These are phyloP conservation scores for Candida anutae DNA, from an alignment of 1,139 yeast genomes.

Conservation along the genomic window DNA sequence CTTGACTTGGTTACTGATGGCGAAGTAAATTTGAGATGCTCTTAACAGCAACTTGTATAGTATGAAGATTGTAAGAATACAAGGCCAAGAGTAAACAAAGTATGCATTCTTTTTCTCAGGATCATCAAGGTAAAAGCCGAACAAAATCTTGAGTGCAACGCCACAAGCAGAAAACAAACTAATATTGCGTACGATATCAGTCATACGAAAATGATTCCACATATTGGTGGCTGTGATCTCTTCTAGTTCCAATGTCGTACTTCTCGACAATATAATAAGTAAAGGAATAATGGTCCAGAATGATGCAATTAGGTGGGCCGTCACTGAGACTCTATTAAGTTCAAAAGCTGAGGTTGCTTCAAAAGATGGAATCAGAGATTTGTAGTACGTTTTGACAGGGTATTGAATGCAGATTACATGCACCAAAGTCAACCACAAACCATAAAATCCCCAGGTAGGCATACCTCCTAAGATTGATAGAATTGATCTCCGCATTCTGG, in stretches of 20 bases:
- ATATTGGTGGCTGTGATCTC: no score
- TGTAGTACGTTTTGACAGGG: slow-evolving; percentile 7
- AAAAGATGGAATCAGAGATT: slow-evolving; percentile 3
- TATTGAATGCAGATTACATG: slow-evolving; percentile 21
- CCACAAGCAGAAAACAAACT: no score
- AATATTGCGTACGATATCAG: no score
- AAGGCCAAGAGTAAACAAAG: slow-evolving; percentile 2
- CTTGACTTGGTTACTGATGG: slow-evolving; percentile 41
- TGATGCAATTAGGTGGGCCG: slow-evolving; percentile 15
- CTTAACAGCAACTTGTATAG: slow-evolving; percentile 7
- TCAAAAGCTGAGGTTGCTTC: slow-evolving; percentile 1
- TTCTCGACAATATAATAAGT: no score
- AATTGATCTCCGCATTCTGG: no score
- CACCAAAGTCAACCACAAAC: slow-evolving; percentile 14
- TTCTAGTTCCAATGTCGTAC: no score
- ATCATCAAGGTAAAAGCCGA: background rate
- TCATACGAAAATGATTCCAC: no score
- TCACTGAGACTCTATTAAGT: slow-evolving; percentile 9
- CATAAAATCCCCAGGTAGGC: slow-evolving; percentile 9
- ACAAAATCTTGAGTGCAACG: background rate
- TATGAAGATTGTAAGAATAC: slow-evolving; percentile 9
- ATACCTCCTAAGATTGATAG: background rate
- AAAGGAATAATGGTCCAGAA: slow-evolving; percentile 18
- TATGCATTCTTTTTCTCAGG: slow-evolving; percentile 2
- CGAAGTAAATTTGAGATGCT: slow-evolving; percentile 8